A percentile compares a stretch with the other conserved stretches of the same genome.
Evolutionary conservation across 1,284 basidiomycete genomes (phyloP).

Genomic region (Puccinia hordei): DNA sequence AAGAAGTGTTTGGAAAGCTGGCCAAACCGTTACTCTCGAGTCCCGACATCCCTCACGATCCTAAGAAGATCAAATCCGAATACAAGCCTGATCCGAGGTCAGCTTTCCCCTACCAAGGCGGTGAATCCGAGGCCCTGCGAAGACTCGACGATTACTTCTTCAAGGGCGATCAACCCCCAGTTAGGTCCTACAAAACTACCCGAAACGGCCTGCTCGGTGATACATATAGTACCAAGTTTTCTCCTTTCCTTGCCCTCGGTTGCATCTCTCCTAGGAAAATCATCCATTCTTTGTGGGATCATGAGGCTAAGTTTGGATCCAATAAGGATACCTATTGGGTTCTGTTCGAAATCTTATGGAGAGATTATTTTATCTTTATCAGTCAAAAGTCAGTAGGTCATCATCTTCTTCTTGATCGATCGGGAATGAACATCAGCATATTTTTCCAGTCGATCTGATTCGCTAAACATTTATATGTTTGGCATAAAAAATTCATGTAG

Average conservation of each 20-base stretch:
- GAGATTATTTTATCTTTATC: constrained; percentile 65
- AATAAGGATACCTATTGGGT: constrained; percentile 62
- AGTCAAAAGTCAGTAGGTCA: constrained; percentile 56
- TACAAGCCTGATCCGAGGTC: constrained; percentile 54
- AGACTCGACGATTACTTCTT: constrained; percentile 62
- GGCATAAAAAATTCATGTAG: too few relatives aligned
- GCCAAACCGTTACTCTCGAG: constrained; percentile 56
- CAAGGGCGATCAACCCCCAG: constrained; percentile 58
- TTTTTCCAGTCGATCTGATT: too few relatives aligned
- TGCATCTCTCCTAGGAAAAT: constrained; percentile 63
- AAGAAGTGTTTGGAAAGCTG: constrained; percentile 55
- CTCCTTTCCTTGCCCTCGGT: constrained; percentile 63
- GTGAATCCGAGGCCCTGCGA: constrained; percentile 60
- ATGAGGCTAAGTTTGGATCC: constrained; percentile 59
- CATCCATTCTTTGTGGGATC: constrained; percentile 59
- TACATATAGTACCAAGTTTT: constrained; percentile 65
- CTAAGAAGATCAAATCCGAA: constrained; percentile 33
- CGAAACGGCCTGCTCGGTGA: constrained; percentile 65
- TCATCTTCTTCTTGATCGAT: constrained; percentile 1
- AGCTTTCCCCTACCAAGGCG: constrained; percentile 62
- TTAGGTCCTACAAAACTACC: constrained; percentile 64
- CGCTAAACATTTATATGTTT: too few relatives aligned
- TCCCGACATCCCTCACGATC: constrained; percentile 56
- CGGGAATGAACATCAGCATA: too few relatives aligned
- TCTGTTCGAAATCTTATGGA: constrained; percentile 65